phyloP scores from a whole-genome alignment of 2,329 filamentous ascomycete genomes.

The Pseudophaeomoniella oleicola region DNA sequence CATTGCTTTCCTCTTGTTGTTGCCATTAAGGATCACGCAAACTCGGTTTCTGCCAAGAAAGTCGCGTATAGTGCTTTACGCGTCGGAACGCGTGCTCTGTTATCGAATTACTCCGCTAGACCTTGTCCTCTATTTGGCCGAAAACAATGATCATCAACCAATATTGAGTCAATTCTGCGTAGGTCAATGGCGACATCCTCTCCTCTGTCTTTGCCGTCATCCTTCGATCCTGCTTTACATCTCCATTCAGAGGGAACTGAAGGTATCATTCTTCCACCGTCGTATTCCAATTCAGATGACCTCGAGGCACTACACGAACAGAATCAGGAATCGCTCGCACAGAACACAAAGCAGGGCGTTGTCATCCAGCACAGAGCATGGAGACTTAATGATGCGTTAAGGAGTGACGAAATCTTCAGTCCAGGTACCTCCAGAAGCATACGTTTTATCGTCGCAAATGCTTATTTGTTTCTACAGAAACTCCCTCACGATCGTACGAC shows the following conservation, averaged over 20 bases:
- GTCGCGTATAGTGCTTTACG: neutral
- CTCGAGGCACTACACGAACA: slow-evolving; percentile 22
- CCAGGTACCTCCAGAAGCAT: slow-evolving; percentile 13
- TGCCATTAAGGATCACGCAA: too few relatives aligned
- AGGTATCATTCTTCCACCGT: slow-evolving; percentile 11
- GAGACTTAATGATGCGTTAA: slow-evolving; percentile 26
- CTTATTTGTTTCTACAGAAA: slow-evolving; percentile 15
- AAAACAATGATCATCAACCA: too few relatives aligned
- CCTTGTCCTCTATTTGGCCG: too few relatives aligned
- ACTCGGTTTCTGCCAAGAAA: neutral
- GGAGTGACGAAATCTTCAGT: slow-evolving; percentile 25
- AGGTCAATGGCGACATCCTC: slow-evolving; percentile 12
- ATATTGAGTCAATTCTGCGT: too few relatives aligned
- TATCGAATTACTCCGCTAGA: too few relatives aligned
- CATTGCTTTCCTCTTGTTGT: too few relatives aligned
- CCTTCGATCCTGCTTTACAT: slow-evolving; percentile 36
- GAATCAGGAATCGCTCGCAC: slow-evolving; percentile 17
- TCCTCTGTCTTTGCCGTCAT: slow-evolving; percentile 25
- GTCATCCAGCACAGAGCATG: slow-evolving; percentile 28
- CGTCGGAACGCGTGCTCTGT: neutral
- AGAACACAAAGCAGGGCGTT: slow-evolving; percentile 15
- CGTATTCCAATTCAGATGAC: slow-evolving; percentile 23
- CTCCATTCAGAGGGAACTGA: slow-evolving; percentile 28
- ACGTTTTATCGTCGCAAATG: neutral
- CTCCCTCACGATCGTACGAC: slow-evolving; percentile 22